Evolutionary conservation across 352 stramenopile species (phyloP), one percentile per base, ranked within the genome.

Genomic region (Blastocystis sp.): DNA sequence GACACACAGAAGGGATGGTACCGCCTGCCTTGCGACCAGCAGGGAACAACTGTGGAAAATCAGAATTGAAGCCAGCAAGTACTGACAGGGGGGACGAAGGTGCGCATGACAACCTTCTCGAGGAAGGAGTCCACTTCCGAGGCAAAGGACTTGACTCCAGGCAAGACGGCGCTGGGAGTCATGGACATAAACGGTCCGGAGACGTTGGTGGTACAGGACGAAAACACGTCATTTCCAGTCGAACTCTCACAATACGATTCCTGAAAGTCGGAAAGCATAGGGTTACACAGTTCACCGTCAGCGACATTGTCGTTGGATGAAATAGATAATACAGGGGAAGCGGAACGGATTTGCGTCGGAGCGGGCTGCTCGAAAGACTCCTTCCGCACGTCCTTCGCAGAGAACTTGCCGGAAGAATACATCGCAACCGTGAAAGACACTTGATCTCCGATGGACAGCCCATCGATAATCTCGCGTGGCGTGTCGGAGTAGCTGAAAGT

Each of bases 331-430:
- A 69, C 21, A 2, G 74, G 74, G 69, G 74, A 84, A n/a, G 40
- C 34, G 11, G 74, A 84, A 38, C 74, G 43, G 34, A 23, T 77
- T 19, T 10, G 21, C 53, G 41, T 38, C 7, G 14, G 19, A 2
- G 23, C 1, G 0, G 17, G 48, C 11, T 38, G 60, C 21, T 34
- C 11, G 21, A 40, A 69, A 84, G 21, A 21, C 14, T 84, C 74
- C 53, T 38, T 66, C 48, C 43, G 43, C 21, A 84, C 56, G 56
- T 84, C 74, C 40, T 69, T 48, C 40, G 74, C 74, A 48, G 52
- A 84, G 45, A 84, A 84, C 41, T 84, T 84, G 10, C 74, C 74
- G 23, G 74, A 84, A 56, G 74, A 69, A 64, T 69, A 84, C 19
- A 69, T 67, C 11, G 23, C 48, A n/a, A 84, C 52, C 10, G 53